phyloP scores from a whole-genome alignment of 2,329 filamentous ascomycete genomes.

The Aspergillus sp. region DNA sequence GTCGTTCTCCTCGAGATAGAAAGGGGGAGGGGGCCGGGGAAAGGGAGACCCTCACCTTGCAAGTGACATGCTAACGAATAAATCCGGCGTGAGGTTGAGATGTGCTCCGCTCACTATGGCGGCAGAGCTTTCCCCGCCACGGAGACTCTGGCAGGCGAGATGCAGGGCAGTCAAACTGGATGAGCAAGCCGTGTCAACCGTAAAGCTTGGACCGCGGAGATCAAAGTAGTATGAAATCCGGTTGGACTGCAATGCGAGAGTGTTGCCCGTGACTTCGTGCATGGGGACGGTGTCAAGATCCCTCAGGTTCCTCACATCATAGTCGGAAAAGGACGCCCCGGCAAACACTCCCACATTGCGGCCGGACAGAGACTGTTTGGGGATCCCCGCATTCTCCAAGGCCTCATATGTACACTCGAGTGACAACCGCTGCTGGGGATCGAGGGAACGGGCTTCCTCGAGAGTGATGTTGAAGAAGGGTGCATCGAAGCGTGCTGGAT shows the following conservation, averaged over 20 bases:
- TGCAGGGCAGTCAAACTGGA: conserved; percentile 20
- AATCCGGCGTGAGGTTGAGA: conserved; percentile 19
- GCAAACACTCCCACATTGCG: conserved; percentile 18
- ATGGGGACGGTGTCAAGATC: conserved; percentile 15
- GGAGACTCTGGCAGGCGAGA: conserved; percentile 18
- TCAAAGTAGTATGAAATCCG: conserved; percentile 25
- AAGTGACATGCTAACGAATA: conserved; percentile 19
- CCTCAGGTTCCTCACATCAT: conserved; percentile 14
- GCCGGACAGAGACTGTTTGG: conserved; percentile 17
- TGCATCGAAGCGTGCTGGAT: conserved; percentile 23
- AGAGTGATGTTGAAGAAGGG: conserved; percentile 19
- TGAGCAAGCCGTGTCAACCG: conserved; percentile 23
- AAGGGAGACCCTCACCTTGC: conserved; percentile 13
- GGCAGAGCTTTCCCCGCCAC: conserved; percentile 14
- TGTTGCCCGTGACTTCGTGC: conserved; percentile 16
- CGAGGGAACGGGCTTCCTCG: conserved; percentile 19
- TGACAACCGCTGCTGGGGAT: conserved; percentile 19
- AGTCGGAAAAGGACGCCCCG: conserved; percentile 17
- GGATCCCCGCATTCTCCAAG: conserved; percentile 22
- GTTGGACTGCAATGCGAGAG: conserved; percentile 15
- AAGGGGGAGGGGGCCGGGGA: not conserved
- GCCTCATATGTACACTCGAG: conserved; percentile 20
- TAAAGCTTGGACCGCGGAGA: conserved; percentile 20
- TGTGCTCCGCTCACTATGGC: conserved; percentile 20
- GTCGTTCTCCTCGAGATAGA: not conserved